phyloP scores from a whole-genome alignment of 169 alveolate species.

The Plasmodium coatneyi region DNA sequence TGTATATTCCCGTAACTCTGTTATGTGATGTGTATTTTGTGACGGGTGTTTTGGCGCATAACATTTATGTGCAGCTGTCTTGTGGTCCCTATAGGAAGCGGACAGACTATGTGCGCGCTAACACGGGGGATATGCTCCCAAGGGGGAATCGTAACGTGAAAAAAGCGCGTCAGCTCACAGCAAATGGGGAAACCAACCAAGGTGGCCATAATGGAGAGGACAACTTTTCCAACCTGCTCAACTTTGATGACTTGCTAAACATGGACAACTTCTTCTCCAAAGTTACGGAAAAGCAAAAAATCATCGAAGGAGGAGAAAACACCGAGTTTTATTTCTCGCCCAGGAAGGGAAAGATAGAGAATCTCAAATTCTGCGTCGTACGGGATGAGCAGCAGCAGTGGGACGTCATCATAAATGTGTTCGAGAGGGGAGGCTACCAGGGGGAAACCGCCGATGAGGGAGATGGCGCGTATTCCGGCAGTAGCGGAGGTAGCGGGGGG shows the following conservation, averaged over 20 bases:
- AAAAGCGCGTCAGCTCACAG: slow-evolving; percentile 12
- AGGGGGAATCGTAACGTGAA: background rate
- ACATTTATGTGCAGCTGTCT: slow-evolving; percentile 82
- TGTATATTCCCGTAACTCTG: slow-evolving; percentile 84
- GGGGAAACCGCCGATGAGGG: background rate
- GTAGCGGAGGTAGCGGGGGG: background rate
- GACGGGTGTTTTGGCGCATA: slow-evolving; percentile 78
- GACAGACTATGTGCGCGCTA: slow-evolving; percentile 84
- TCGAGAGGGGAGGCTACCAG: slow-evolving; percentile 68
- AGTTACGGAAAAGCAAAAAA: slow-evolving; percentile 75
- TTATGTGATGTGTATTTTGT: slow-evolving; percentile 90
- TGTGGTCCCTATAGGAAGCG: slow-evolving; percentile 89
- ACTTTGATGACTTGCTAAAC: slow-evolving; percentile 50
- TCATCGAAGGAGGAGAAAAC: slow-evolving; percentile 77
- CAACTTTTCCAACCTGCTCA: slow-evolving; percentile 5
- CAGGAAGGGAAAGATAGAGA: slow-evolving; percentile 79
- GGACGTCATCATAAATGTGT: slow-evolving; percentile 85
- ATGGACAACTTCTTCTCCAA: slow-evolving; percentile 43
- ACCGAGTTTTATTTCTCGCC: slow-evolving; percentile 69
- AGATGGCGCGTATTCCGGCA: background rate
- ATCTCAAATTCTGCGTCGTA: slow-evolving; percentile 82
- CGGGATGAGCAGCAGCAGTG: slow-evolving; percentile 87
- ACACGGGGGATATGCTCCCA: slow-evolving; percentile 12
- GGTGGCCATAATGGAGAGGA: background rate
- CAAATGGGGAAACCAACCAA: background rate